phyloP scores from a whole-genome alignment of 495 filamentous ascomycete genomes.

The Chaetomium cochliodes region DNA sequence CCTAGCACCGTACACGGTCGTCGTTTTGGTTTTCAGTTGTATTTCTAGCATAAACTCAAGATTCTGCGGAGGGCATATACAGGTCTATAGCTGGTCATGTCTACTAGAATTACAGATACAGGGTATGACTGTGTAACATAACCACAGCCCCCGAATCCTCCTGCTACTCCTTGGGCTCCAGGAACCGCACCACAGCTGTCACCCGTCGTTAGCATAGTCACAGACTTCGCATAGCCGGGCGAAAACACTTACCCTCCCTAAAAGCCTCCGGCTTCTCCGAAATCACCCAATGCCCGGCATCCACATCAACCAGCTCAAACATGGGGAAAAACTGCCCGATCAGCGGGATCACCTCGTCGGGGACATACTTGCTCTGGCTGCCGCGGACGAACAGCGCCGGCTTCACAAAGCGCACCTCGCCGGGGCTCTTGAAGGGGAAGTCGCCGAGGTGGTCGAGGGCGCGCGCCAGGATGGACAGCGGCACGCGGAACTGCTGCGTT shows the following conservation, averaged over 20 bases:
- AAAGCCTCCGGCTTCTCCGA: conserved; percentile 90
- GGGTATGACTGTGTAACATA: neutral
- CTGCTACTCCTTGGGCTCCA: conserved; percentile 55
- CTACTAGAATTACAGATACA: neutral
- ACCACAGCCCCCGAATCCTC: no score
- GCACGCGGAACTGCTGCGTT: conserved; percentile 47
- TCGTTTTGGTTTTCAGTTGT: neutral
- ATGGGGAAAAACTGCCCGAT: conserved; percentile 88
- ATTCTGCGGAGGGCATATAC: neutral
- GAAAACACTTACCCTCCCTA: conserved; percentile 60
- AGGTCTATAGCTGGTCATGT: neutral
- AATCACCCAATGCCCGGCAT: conserved; percentile 92
- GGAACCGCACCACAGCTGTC: conserved; percentile 60
- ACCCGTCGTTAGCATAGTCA: neutral
- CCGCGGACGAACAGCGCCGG: conserved; percentile 83
- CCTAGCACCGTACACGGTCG: neutral
- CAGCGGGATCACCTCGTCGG: conserved; percentile 80
- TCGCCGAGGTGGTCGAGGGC: conserved; percentile 64
- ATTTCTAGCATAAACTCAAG: neutral
- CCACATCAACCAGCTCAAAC: conserved; percentile 76
- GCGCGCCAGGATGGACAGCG: conserved; percentile 40
- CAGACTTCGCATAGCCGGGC: neutral
- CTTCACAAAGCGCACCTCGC: conserved; percentile 62
- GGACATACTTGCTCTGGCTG: conserved; percentile 78
- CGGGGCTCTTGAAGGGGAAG: conserved; percentile 76